Base-by-base conservation (phyloP, 108 stramenopile genomes). In the Licmophora abbreviata region DNA sequence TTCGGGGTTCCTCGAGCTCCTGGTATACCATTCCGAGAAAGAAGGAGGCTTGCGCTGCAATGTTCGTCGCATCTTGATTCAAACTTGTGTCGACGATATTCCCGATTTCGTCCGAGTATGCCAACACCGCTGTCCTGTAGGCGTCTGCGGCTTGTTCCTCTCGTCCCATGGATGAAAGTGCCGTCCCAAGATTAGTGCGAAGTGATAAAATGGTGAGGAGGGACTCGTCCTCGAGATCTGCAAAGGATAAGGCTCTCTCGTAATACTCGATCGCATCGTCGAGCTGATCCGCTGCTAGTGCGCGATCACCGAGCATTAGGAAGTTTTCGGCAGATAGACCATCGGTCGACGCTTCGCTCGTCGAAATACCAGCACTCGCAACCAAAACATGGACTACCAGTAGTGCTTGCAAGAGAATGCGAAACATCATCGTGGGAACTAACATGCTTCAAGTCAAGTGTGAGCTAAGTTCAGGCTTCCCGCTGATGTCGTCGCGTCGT, bases 1-100 rank as follows among this genome's bases (percentile, higher is more conserved):
- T 31, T 12, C 58, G 29, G 26, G 54, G 15, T 2, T 68, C 59
- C 1, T 41, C 64, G 7, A 61, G 28, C 21, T 77, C 79, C 36
- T 85, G 79, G 58, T 77, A 66, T 27, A 68, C 73, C 79, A 81
- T 81, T 28, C 79, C 84, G 14, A 81, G 51, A 33, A 65, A 81
- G 35, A 77, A 81, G 21, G 68, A 61, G 0, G 84, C 54, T 31
- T 71, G 68, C 11, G 72, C 54, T 12, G 61, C 73, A 32, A 76
- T 73, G 4, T 54, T 44, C 25, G 44, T 73, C 1, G 63, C 72
- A 38, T 66, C 41, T 28, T 41, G n/a, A 18, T 43, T 24, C 8
- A 31, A 33, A 0, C 43, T 41, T 24, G 46, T 29, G 25, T 69
- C 68, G 12, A 10, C 51, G n/a, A 69, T 52, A 1, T 53, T 40